These are phyloP conservation scores for Hypericum androsaemum DNA, from an alignment of 345 rosid genomes.

Conservation along the genomic window DNA sequence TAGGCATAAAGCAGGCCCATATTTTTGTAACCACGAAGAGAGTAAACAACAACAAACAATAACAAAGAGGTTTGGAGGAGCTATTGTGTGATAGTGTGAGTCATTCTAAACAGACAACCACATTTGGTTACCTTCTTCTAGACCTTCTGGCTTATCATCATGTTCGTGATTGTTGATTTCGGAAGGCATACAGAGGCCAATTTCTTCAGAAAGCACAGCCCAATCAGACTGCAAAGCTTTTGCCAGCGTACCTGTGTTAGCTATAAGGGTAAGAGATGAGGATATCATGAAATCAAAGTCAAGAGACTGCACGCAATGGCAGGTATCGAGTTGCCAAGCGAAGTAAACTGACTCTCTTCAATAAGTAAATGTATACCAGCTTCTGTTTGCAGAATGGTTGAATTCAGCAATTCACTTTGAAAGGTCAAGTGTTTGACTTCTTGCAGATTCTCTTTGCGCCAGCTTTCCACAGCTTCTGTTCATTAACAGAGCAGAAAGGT, in stretches of 20 bases:
- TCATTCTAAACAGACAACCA: neutral
- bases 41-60: too few relatives aligned
- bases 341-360: neutral
- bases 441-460: conserved; percentile 75
- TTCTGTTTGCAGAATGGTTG: conserved; percentile 50
- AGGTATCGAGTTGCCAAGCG: conserved; percentile 2
- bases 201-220: conserved; percentile 65
- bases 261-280: neutral
- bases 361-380: conserved; percentile 42
- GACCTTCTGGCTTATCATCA: conserved; percentile 83
- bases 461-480: conserved; percentile 76
- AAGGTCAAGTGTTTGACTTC: conserved; percentile 45
- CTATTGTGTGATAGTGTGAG: too few relatives aligned
- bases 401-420: conserved; percentile 34
- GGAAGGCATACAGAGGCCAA: conserved; percentile 85
- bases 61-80: too few relatives aligned
- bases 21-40: too few relatives aligned
- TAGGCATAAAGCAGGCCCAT: too few relatives aligned
- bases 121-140: conserved; percentile 54
- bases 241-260: conserved; percentile 42
- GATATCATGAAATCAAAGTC: neutral
- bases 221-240: conserved; percentile 76
- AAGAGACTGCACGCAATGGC: neutral
- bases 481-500: conserved; percentile 17
- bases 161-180: conserved; percentile 58